Conservation (phyloP, 169 alveolate species). For the Perkinsus marinus region DNA sequence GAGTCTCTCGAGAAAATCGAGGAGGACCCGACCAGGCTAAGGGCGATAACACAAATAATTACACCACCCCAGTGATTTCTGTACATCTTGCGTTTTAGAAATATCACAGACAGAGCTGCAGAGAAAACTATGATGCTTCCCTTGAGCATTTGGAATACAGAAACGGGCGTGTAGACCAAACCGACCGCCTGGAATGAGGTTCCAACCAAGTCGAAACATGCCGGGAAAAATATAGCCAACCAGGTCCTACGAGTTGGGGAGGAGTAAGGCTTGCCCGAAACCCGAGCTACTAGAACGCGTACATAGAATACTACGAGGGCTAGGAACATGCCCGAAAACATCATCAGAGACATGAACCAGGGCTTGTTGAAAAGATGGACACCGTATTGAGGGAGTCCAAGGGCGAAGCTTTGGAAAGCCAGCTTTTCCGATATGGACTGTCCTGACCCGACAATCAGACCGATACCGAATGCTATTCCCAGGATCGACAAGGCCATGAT, state of each 20-base stretch:
- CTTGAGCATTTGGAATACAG: constrained; percentile 5
- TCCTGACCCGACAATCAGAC: neutral
- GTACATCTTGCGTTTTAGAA: neutral
- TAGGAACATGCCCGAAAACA: neutral
- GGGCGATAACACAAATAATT: neutral
- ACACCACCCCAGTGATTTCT: neutral
- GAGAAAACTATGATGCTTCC: neutral
- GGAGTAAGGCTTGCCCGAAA: neutral
- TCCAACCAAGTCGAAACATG: neutral
- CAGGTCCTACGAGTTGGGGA: neutral
- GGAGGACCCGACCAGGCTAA: neutral
- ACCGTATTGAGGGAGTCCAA: neutral
- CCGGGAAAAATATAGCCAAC: neutral
- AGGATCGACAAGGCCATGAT: neutral
- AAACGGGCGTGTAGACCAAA: neutral
- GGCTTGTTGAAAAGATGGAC: neutral
- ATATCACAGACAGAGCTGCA: neutral
- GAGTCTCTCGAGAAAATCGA: neutral
- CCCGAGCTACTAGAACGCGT: neutral
- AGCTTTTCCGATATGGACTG: neutral
- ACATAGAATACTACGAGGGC: neutral
- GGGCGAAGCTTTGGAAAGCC: neutral
- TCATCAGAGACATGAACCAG: neutral
- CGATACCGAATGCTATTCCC: neutral
- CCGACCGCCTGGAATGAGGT: neutral